phyloP scores from a whole-genome alignment of 73 alveolate genomes.

The Symbiodinium natans region DNA sequence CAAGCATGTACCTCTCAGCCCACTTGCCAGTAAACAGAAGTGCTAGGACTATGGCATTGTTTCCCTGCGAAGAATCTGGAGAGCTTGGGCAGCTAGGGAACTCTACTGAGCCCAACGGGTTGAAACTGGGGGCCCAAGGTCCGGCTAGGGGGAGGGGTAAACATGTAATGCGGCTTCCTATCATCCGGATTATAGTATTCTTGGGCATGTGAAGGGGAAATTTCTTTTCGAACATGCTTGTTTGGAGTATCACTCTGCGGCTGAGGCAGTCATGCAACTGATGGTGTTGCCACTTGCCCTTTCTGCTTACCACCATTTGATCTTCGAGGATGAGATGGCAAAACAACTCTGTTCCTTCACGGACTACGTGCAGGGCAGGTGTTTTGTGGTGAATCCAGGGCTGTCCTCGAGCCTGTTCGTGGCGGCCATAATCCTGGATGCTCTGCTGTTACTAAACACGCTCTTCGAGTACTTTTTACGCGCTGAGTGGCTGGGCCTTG shows the following conservation, averaged over 20 bases:
- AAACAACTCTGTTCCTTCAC: neutral
- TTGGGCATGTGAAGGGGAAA: no score
- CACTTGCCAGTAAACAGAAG: no score
- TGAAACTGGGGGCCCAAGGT: no score
- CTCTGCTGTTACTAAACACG: neutral
- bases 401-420: neutral
- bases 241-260: no score
- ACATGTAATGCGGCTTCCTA: no score
- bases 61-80: neutral
- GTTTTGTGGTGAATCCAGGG: neutral
- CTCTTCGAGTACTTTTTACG: conserved; percentile 1
- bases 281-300: neutral
- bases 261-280: neutral
- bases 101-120: neutral
- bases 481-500: neutral
- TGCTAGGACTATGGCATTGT: neutral
- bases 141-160: no score
- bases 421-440: neutral
- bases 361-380: neutral
- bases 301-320: neutral
- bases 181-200: no score
- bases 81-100: neutral
- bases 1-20: no score
- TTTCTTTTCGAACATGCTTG: no score
- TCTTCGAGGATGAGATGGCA: neutral